Percentiles rank a stretch among this genome's conserved stretches.
Evolutionary conservation across 2,329 filamentous ascomycete genomes (phyloP).

Genomic region (Pseudomassariella vexata): DNA sequence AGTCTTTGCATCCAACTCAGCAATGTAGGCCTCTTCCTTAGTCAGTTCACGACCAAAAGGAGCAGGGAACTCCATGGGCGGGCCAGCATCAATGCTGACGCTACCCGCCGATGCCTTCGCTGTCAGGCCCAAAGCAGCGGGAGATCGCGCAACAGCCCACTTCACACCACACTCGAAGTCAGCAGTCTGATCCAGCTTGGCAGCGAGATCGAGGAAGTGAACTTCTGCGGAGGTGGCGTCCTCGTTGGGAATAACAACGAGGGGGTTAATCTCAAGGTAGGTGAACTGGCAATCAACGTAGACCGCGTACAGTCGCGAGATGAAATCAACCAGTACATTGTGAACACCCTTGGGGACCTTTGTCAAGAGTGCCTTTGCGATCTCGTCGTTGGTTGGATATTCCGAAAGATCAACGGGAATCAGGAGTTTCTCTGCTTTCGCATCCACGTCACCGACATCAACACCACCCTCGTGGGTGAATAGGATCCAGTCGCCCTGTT

Average conservation of each 20-base stretch:
- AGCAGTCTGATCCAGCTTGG: conserved; percentile 97
- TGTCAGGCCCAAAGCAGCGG: conserved; percentile 80
- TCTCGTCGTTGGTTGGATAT: conserved; percentile 94
- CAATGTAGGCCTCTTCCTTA: conserved; percentile 99
- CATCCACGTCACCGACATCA: conserved; percentile 97
- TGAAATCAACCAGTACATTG: conserved; percentile 99
- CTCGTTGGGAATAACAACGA: conserved; percentile 94
- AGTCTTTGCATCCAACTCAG: conserved; percentile 98
- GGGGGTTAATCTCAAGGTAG: conserved; percentile 99
- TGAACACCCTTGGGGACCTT: conserved; percentile 94
- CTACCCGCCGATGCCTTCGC: conserved; percentile 55
- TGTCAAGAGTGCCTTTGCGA: conserved; percentile 77
- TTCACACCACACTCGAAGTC: conserved; percentile 99
- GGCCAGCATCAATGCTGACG: conserved; percentile 89
- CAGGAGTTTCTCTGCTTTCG: conserved; percentile 96
- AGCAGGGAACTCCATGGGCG: conserved; percentile 97
- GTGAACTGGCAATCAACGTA: conserved; percentile 99
- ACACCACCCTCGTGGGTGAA: conserved; percentile 99
- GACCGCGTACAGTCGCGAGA: conserved; percentile 94
- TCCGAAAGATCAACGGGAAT: conserved; percentile 92
- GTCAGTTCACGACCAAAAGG: conserved; percentile 97
- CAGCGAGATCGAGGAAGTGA: conserved; percentile 96
- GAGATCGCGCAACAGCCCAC: conserved; percentile 93
- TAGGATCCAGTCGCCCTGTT: conserved; percentile 96
- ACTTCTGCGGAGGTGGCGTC: conserved; percentile 89